phyloP scores from a whole-genome alignment of 176 grass and related monocot genomes.

The Bromus sterilis region DNA sequence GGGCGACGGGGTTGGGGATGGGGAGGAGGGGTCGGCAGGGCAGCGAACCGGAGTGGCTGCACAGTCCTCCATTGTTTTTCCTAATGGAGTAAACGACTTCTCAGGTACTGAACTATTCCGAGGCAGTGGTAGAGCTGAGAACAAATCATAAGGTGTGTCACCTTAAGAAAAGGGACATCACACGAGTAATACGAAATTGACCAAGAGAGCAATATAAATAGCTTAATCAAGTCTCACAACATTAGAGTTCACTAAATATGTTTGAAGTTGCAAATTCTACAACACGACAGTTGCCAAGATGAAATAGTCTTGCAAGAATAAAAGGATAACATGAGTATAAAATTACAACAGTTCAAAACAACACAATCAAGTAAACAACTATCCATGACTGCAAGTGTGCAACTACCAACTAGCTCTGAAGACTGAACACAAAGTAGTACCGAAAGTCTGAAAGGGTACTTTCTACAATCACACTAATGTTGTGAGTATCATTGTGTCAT shows the following conservation, averaged over 20 bases:
- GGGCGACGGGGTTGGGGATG: constrained; percentile 19
- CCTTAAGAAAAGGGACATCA: not conserved
- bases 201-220: not conserved
- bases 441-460: too few species aligned
- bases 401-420: too few species aligned
- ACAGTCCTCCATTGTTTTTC: not conserved
- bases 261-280: not conserved
- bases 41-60: constrained; percentile 7
- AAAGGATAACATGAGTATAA: too few species aligned
- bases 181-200: not conserved
- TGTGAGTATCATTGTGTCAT: too few species aligned
- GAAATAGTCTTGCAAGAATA: too few species aligned
- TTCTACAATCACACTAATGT: too few species aligned
- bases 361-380: too few species aligned
- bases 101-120: not conserved
- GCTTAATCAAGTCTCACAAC: not conserved
- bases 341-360: too few species aligned
- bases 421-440: too few species aligned
- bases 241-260: not conserved
- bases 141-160: too few species aligned
- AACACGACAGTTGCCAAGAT: too few species aligned
- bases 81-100: not conserved
- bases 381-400: too few species aligned
- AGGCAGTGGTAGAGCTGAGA: not conserved
- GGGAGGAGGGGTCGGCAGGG: not conserved